Evolutionary conservation across 2,329 filamentous ascomycete genomes (phyloP).

Genomic region (Colletotrichum nymphaeae): DNA sequence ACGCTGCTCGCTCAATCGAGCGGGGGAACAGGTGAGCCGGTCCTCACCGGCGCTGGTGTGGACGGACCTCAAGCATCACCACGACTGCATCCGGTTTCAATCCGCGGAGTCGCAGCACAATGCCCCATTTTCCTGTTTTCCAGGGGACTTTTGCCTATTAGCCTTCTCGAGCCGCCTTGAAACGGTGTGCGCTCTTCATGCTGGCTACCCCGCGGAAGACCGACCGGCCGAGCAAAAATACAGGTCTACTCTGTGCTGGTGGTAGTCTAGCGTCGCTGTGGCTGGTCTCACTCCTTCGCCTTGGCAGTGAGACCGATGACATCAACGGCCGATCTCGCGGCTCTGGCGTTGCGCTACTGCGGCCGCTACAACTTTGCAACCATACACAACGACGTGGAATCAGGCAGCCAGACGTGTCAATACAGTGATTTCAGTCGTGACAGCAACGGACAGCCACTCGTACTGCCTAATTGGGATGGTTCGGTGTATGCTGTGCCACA

Average conservation of each 20-base stretch:
- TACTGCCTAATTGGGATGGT: not conserved
- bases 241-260: not conserved
- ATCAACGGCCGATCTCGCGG: constrained; percentile 26
- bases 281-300: constrained; percentile 7
- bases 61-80: not conserved
- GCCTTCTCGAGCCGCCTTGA: not conserved
- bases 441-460: constrained; percentile 8
- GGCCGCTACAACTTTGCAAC: not conserved
- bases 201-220: not conserved
- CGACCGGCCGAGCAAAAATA: not conserved
- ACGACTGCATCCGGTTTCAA: not conserved
- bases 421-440: not conserved
- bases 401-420: not conserved
- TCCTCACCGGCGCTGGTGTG: not conserved
- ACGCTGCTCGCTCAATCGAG: not conserved
- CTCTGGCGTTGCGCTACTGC: not conserved
- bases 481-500: constrained; percentile 13
- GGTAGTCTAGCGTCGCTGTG: not conserved
- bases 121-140: constrained; percentile 5
- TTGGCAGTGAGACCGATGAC: constrained; percentile 32
- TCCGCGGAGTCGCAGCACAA: not conserved
- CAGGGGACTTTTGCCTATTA: not conserved
- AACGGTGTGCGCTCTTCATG: not conserved
- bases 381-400: not conserved
- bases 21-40: not conserved